Evolutionary conservation across 257 asterid species (phyloP), one percentile per base, ranked within the genome.

Genomic region (Ilex aquifolium): DNA sequence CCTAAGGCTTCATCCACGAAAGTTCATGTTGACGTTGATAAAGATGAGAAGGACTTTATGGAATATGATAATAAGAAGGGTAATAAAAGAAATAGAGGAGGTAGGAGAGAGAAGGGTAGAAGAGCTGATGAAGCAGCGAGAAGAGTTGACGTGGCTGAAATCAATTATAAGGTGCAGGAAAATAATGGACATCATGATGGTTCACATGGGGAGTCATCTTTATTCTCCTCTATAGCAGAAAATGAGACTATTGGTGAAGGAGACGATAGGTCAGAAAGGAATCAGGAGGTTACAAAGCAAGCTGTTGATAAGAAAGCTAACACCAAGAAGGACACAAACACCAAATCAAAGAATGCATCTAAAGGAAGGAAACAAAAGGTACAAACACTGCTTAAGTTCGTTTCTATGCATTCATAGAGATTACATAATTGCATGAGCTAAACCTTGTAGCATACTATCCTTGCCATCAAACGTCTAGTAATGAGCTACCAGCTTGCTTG

Each of bases 321-420:
- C 6, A 36, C 65, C 59, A 92, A 82, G 84, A 85, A 76, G 69
- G 95, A 87, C 60, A 67, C 68, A 56, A 74, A 72, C 59, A 57
- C 75, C 62, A 87, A 78, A 71, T 65, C 75, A n/a, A 86, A 79
- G 74, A 78, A 63, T 70, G 69, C 81, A 17, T 44, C 86, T 57
- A 83, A 78, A 79, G 99, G 95, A 81, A 78, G 87, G 74, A 87
- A 85, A 64, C 83, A 83, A 66, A 89, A 88, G 98, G 98, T 91
- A 76, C 15, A 17, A 53, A 14, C 54, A 7, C 14, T 49, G 6
- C 65, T 30, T 14, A 17, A 12, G 29, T 31, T 51, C 10, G n/a
- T 12, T 49, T 49, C 54, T 36, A 36, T 2, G 42, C 42, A 36
- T 36, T 36, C 8, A 4, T 36, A 36, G 42, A 36, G 42, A 36